These are phyloP conservation scores for Mucor saturninus DNA, from an alignment of 371 early-diverging fungal genomes.

Conservation along the genomic window DNA sequence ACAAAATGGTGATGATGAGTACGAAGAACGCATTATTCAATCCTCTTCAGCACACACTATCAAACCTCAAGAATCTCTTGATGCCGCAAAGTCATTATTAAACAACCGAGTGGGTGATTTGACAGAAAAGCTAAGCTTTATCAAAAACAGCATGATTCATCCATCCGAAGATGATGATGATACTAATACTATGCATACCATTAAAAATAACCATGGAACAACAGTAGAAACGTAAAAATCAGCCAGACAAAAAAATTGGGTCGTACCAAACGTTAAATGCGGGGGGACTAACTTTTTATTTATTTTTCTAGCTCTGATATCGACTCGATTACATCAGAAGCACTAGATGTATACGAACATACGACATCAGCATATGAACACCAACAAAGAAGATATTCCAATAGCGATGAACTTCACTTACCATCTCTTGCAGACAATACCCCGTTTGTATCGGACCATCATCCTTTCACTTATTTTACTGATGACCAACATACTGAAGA, in stretches of 20 bases:
- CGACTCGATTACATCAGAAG: constrained; percentile 47
- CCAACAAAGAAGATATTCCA: constrained; percentile 30
- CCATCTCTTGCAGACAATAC: constrained; percentile 32
- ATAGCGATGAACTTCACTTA: constrained; percentile 26
- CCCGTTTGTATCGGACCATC: constrained; percentile 45
- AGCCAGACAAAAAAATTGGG: not conserved
- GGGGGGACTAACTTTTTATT: not conserved
- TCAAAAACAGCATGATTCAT: constrained; percentile 43
- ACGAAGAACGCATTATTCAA: constrained; percentile 5
- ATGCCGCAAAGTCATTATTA: constrained; percentile 34
- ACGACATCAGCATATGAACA: constrained; percentile 13
- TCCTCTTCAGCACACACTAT: not conserved
- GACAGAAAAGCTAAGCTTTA: constrained; percentile 42
- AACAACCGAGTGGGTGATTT: constrained; percentile 40
- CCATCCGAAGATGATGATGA: constrained; percentile 23
- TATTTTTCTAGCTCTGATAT: constrained; percentile 28
- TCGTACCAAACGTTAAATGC: not conserved
- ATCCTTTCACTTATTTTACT: constrained; percentile 45
- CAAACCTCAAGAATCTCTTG: constrained; percentile 17
- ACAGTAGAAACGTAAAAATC: constrained; percentile 22
- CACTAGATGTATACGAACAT: constrained; percentile 42
- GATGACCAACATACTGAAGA: constrained; percentile 6
- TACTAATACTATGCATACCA: constrained; percentile 29
- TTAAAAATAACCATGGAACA: constrained; percentile 6
- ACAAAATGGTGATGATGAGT: constrained; percentile 6